These are phyloP conservation scores for Neurospora terricola DNA, from an alignment of 495 filamentous ascomycete species.

Conservation along the genomic window DNA sequence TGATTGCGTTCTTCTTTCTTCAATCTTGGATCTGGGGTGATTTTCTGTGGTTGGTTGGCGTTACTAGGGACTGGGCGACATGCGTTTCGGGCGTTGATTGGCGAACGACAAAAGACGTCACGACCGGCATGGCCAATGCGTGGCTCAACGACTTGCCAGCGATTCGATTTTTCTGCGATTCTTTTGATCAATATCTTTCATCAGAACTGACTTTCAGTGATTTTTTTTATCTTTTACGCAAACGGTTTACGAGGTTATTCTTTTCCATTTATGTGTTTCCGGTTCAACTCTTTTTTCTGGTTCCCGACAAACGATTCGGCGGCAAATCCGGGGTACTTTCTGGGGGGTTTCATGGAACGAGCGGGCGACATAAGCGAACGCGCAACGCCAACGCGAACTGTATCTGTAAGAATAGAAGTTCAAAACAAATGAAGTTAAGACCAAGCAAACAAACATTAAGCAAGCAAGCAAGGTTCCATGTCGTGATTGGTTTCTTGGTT, in stretches of 20 bases:
- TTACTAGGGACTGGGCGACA: neutral
- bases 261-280: neutral
- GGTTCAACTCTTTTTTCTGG: neutral
- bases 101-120: neutral
- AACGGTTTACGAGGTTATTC: neutral
- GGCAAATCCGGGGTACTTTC: neutral
- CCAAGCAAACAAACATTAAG: neutral
- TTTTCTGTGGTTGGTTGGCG: neutral
- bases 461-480: neutral
- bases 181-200: neutral
- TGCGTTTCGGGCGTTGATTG: slow-evolving; percentile 2
- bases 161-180: neutral
- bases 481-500: neutral
- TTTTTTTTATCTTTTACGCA: slow-evolving; percentile 12
- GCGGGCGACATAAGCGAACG: neutral
- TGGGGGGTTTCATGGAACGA: neutral
- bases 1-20: neutral
- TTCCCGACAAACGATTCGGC: neutral
- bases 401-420: neutral
- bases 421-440: neutral
- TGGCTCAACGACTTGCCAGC: neutral
- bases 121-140: neutral
- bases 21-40: neutral
- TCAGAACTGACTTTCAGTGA: neutral
- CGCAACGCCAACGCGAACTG: neutral